Evolutionary conservation across 768 basidiomycete genomes (phyloP).

Genomic region (Lentinula guzmanii): DNA sequence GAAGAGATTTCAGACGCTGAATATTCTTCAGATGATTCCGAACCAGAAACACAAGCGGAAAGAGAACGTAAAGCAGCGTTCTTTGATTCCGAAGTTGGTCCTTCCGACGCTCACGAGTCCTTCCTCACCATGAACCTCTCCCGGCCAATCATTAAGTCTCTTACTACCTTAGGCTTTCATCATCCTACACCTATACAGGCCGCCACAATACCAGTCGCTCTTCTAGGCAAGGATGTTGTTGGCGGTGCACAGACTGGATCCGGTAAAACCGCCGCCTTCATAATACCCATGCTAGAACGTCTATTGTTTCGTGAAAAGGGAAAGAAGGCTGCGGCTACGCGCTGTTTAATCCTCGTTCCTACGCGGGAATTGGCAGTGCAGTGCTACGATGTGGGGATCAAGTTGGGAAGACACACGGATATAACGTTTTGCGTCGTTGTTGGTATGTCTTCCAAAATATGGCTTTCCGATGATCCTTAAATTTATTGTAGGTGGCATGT

Average conservation of each 20-base stretch:
- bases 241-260: constrained; percentile 96
- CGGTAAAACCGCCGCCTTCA: constrained; percentile 97
- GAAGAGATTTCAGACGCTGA: constrained; percentile 6
- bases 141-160: constrained; percentile 85
- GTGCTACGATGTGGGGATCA: constrained; percentile 87
- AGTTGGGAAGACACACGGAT: constrained; percentile 82
- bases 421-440: constrained; percentile 88
- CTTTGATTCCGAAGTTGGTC: constrained; percentile 59
- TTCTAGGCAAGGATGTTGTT: constrained; percentile 93
- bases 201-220: constrained; percentile 87
- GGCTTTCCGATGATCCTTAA: neutral
- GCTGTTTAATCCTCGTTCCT: constrained; percentile 90
- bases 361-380: constrained; percentile 96
- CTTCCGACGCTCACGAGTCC: constrained; percentile 57
- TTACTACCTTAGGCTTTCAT: constrained; percentile 74
- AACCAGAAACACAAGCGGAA: constrained; percentile 60
- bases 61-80: constrained; percentile 84
- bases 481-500: constrained; percentile 68
- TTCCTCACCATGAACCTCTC: constrained; percentile 95
- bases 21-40: constrained; percentile 30
- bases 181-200: constrained; percentile 96
- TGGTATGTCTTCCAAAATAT: constrained; percentile 44
- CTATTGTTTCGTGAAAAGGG: constrained; percentile 88
- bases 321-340: constrained; percentile 76
- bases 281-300: constrained; percentile 90